Percentiles rank a stretch among this genome's conserved stretches.
phyloP scores from a whole-genome alignment of 2,329 filamentous ascomycete species.

The Colletotrichum liriopes region DNA sequence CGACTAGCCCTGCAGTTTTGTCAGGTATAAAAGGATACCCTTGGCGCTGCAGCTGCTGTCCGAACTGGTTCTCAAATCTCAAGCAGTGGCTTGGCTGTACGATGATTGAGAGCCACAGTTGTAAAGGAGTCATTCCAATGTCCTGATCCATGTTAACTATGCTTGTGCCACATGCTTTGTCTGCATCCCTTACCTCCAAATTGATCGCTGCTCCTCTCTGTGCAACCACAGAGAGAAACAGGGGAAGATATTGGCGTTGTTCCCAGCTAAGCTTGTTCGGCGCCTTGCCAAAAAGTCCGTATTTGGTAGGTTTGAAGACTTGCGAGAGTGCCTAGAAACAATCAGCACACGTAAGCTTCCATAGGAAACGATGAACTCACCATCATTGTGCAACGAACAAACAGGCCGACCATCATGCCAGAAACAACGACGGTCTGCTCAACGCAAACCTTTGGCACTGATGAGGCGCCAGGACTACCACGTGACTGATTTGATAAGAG shows the following conservation, averaged over 20 bases:
- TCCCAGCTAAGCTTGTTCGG: constrained; percentile 57
- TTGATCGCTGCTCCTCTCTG: constrained; percentile 61
- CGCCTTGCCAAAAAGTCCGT: constrained; percentile 64
- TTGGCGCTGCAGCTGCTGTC: constrained; percentile 60
- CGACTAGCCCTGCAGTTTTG: constrained; percentile 54
- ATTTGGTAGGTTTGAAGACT: constrained; percentile 64
- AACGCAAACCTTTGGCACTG: constrained; percentile 51
- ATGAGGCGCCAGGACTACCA: constrained; percentile 11
- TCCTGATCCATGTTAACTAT: constrained; percentile 49
- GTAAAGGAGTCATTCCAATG: constrained; percentile 61
- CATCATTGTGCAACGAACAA: constrained; percentile 62
- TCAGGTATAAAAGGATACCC: constrained; percentile 61
- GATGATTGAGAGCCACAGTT: constrained; percentile 69
- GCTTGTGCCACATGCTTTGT: background rate
- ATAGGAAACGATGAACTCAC: constrained; percentile 46
- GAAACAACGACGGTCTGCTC: constrained; percentile 63
- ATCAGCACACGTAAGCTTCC: constrained; percentile 44
- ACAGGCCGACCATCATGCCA: constrained; percentile 62
- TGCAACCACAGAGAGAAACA: constrained; percentile 68
- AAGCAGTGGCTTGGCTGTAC: constrained; percentile 64
- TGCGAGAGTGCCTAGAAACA: constrained; percentile 56
- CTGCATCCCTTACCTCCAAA: constrained; percentile 55
- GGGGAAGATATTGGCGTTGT: constrained; percentile 62
- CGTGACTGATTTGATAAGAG: constrained; percentile 51
- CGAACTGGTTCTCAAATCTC: constrained; percentile 66